These are phyloP conservation scores for Pseudofabraea citricarpa DNA, from an alignment of 2,329 filamentous ascomycete genomes.

Conservation along the genomic window DNA sequence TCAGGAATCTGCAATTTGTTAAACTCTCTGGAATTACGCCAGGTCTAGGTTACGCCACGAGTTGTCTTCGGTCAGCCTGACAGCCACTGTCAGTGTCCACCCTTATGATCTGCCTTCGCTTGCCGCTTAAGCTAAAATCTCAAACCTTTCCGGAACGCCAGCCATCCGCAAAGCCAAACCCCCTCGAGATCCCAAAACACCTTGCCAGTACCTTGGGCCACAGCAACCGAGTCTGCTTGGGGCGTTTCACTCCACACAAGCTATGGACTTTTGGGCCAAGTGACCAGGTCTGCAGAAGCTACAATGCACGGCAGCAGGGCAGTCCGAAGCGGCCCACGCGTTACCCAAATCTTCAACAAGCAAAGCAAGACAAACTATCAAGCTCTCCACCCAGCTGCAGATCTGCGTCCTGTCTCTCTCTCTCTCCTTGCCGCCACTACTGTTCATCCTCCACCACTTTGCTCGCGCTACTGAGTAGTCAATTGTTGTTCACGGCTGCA, in stretches of 20 bases:
- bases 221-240: background rate
- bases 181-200: background rate
- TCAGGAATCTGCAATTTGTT: too few species aligned
- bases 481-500: background rate
- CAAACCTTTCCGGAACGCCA: background rate
- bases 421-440: too few species aligned
- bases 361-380: background rate
- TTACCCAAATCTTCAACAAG: background rate
- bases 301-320: background rate
- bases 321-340: slow-evolving; percentile 4
- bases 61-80: background rate
- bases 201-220: background rate
- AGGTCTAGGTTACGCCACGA: too few species aligned
- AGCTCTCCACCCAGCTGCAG: background rate
- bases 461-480: too few species aligned
- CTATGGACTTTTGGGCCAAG: background rate
- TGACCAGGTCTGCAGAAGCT: background rate
- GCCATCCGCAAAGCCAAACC: background rate
- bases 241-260: slow-evolving; percentile 1
- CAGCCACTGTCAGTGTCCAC: background rate
- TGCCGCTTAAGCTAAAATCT: background rate
- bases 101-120: background rate
- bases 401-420: background rate
- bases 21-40: too few species aligned
- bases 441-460: too few species aligned